A percentile compares a stretch with the other conserved stretches of the same genome.
Conservation (phyloP, 2,329 filamentous ascomycete genomes). For the Aspergillus fumigatus region DNA sequence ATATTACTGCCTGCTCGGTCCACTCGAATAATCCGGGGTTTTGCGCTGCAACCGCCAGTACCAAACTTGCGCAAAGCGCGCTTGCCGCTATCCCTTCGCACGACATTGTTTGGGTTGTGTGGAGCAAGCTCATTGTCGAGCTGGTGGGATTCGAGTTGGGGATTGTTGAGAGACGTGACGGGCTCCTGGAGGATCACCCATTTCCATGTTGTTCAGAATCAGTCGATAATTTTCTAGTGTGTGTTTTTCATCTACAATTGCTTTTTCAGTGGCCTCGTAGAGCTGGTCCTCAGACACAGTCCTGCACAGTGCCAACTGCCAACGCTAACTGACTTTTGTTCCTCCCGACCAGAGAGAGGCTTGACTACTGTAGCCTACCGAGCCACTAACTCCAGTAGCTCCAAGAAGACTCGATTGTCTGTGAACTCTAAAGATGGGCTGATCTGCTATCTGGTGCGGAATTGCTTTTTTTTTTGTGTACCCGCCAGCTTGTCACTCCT, state of each 20-base stretch:
- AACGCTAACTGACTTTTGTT: too few species aligned
- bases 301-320: not conserved
- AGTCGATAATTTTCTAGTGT: not conserved
- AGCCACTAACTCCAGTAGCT: not conserved
- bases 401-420: not conserved
- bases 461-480: not conserved
- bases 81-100: slow-evolving; percentile 28
- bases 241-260: not conserved
- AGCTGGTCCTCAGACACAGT: not conserved
- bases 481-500: not conserved
- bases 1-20: not conserved
- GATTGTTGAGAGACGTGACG: too few species aligned
- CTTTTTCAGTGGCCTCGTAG: not conserved
- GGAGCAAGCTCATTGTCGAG: not conserved
- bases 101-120: not conserved
- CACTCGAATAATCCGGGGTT: slow-evolving; percentile 22
- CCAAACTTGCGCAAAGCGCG: slow-evolving; percentile 34
- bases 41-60: slow-evolving; percentile 30
- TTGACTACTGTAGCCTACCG: not conserved
- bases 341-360: not conserved
- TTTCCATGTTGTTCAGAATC: not conserved
- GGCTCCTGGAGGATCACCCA: not conserved
- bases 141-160: too few species aligned
- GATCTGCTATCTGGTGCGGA: not conserved
- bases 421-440: not conserved